Percentiles rank a stretch among this genome's conserved stretches.
Conservation (phyloP, 441 rosid genomes). For the Erodium trifolium region DNA sequence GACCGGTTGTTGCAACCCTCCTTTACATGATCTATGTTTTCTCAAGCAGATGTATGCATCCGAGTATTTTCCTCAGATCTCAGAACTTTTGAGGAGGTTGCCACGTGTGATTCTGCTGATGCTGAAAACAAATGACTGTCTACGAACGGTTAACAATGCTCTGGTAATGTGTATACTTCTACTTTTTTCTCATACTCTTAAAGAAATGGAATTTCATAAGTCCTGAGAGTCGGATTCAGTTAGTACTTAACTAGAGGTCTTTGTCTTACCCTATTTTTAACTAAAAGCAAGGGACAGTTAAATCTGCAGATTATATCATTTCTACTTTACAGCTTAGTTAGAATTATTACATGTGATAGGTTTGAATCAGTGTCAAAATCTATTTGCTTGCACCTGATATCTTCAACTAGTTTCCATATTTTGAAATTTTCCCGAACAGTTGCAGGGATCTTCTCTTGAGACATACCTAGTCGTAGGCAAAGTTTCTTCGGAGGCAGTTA, state of each 20-base stretch:
- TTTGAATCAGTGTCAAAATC: background rate
- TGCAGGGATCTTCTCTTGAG: conserved; percentile 70
- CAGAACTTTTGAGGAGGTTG: conserved; percentile 85
- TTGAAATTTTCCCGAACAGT: conserved; percentile 23
- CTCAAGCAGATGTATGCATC: conserved; percentile 75
- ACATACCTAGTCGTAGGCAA: conserved; percentile 68
- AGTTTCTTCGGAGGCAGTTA: conserved; percentile 74
- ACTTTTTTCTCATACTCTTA: background rate
- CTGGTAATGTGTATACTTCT: conserved; percentile 36
- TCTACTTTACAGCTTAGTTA: background rate
- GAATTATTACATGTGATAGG: background rate
- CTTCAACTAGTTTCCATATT: too few relatives aligned
- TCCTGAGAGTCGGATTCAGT: background rate
- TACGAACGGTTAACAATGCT: conserved; percentile 71
- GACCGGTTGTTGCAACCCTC: background rate
- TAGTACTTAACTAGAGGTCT: background rate
- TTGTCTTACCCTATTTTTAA: background rate
- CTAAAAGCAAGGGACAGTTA: background rate
- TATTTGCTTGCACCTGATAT: conserved; percentile 7
- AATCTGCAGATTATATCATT: background rate
- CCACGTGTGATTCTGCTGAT: conserved; percentile 83
- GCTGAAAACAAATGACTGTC: conserved; percentile 94
- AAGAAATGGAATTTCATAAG: too few relatives aligned
- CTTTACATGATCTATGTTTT: conserved; percentile 9
- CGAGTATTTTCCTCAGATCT: conserved; percentile 72